Evolutionary conservation across 2,329 filamentous ascomycete genomes (phyloP).

Genomic region (Cryphonectria naterciae): DNA sequence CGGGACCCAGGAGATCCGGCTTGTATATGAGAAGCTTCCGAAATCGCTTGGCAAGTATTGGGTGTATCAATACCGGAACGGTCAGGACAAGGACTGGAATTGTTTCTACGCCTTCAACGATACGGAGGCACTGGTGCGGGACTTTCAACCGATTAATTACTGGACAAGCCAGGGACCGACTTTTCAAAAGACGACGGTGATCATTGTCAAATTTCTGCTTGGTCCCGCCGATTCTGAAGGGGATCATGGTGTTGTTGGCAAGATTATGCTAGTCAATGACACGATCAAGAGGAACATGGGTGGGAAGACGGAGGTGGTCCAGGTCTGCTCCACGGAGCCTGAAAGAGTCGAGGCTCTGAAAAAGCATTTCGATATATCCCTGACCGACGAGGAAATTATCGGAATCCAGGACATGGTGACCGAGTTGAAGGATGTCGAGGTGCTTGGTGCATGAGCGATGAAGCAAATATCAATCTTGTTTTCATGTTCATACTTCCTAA

Average conservation of each 20-base stretch:
- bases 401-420: conserved; percentile 55
- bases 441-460: conserved; percentile 9
- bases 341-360: conserved; percentile 57
- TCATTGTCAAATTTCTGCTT: conserved; percentile 60
- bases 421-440: conserved; percentile 42
- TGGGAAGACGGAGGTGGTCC: conserved; percentile 53
- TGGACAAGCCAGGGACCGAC: conserved; percentile 53
- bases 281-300: conserved; percentile 58
- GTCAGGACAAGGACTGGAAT: conserved; percentile 55
- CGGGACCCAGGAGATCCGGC: conserved; percentile 59
- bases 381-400: conserved; percentile 53
- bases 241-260: conserved; percentile 52
- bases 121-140: conserved; percentile 62
- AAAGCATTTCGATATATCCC: conserved; percentile 55
- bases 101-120: conserved; percentile 69
- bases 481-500: background rate
- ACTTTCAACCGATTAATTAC: conserved; percentile 66
- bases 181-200: conserved; percentile 58
- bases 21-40: conserved; percentile 54
- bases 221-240: conserved; percentile 42
- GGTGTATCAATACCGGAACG: conserved; percentile 65
- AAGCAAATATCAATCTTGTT: background rate
- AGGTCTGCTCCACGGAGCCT: conserved; percentile 52
- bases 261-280: conserved; percentile 55
- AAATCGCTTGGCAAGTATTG: conserved; percentile 53